phyloP scores from a whole-genome alignment of 768 basidiomycete species.

The Pleurotus ostreatus region DNA sequence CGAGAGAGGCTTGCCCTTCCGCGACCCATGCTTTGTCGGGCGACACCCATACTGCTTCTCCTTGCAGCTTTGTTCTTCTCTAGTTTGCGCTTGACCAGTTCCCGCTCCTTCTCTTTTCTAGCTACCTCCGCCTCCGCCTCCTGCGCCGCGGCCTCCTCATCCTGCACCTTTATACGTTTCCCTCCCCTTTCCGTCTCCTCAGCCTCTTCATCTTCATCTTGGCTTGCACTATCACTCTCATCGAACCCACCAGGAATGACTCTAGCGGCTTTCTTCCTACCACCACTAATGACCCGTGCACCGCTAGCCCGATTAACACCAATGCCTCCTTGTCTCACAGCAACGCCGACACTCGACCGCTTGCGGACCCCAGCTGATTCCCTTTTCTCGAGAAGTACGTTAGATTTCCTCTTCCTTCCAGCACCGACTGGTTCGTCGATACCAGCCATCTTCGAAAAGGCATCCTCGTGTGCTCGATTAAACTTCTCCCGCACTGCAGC shows the following conservation, averaged over 20 bases:
- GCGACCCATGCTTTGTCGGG: slow-evolving; percentile 34
- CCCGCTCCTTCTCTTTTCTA: slow-evolving; percentile 45
- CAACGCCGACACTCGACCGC: slow-evolving; percentile 10
- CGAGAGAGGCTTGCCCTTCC: slow-evolving; percentile 27
- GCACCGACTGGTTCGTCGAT: slow-evolving; percentile 39
- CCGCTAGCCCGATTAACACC: slow-evolving; percentile 29
- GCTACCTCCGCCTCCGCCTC: slow-evolving; percentile 41
- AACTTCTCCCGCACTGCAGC: slow-evolving; percentile 37
- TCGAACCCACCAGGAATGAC: slow-evolving; percentile 53
- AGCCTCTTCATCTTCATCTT: slow-evolving; percentile 29
- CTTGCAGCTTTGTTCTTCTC: slow-evolving; percentile 65
- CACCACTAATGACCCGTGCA: slow-evolving; percentile 45
- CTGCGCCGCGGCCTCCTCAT: slow-evolving; percentile 34
- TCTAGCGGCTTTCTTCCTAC: slow-evolving; percentile 31
- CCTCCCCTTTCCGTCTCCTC: slow-evolving; percentile 25
- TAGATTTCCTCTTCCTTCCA: slow-evolving; percentile 51
- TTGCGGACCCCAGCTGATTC: slow-evolving; percentile 17
- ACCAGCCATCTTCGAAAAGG: slow-evolving; percentile 76
- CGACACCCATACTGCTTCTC: slow-evolving; percentile 59
- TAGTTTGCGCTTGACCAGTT: slow-evolving; percentile 59
- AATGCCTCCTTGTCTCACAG: slow-evolving; percentile 1
- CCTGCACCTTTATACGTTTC: slow-evolving; percentile 18
- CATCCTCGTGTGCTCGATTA: slow-evolving; percentile 57
- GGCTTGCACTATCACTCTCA: slow-evolving; percentile 25
- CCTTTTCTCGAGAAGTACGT: slow-evolving; percentile 35